Percentiles rank a stretch among this genome's conserved stretches.
phyloP scores from a whole-genome alignment of 345 rosid species.

The Chamaenerion angustifolium region DNA sequence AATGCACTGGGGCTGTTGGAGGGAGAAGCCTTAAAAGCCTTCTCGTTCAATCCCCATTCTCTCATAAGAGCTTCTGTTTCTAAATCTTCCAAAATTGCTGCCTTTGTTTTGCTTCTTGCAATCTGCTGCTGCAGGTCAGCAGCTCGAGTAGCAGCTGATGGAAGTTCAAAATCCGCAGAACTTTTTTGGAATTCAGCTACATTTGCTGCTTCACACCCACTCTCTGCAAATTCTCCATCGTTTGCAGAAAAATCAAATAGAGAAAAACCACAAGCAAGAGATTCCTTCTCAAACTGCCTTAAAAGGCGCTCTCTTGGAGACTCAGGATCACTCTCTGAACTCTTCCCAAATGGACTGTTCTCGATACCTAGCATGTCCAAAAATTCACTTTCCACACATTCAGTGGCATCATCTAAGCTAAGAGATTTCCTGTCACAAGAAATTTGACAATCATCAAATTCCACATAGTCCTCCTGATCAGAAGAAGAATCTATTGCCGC shows the following conservation, averaged over 20 bases:
- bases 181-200: not conserved
- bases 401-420: constrained; percentile 42
- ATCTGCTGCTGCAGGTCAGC: too few species aligned
- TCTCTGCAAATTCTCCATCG: constrained; percentile 24
- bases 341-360: constrained; percentile 54
- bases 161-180: constrained; percentile 34
- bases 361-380: constrained; percentile 73
- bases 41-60: constrained; percentile 80
- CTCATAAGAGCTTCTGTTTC: constrained; percentile 85
- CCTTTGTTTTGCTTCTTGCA: constrained; percentile 22
- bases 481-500: constrained; percentile 40
- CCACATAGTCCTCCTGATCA: constrained; percentile 26
- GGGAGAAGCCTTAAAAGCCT: constrained; percentile 61
- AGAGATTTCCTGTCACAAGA: constrained; percentile 20
- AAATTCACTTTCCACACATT: constrained; percentile 66
- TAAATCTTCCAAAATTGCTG: constrained; percentile 57
- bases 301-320: constrained; percentile 86
- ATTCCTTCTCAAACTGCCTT: constrained; percentile 78
- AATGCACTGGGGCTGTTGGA: constrained; percentile 28
- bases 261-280: constrained; percentile 47
- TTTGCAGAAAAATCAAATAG: constrained; percentile 41
- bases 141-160: constrained; percentile 18
- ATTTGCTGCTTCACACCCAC: constrained; percentile 19
- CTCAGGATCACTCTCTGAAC: constrained; percentile 79
- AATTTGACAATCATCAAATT: constrained; percentile 14